These are phyloP conservation scores for Kluyveromyces starmeri DNA, from an alignment of 805 yeast genomes.

Conservation along the genomic window DNA sequence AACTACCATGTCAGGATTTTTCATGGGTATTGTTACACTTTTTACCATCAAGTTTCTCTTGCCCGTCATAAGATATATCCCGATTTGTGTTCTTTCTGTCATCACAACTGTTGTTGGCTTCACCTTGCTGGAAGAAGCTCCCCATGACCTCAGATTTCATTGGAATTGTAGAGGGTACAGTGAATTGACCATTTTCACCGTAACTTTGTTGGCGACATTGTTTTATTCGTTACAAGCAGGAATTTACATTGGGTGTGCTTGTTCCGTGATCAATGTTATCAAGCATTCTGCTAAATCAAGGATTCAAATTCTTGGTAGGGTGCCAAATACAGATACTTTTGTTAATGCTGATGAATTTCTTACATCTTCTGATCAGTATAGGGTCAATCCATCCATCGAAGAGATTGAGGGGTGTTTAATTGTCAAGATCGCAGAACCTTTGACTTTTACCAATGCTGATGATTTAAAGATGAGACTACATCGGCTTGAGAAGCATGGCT, in stretches of 20 bases:
- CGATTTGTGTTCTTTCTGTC: conserved; percentile 70
- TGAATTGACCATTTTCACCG: conserved; percentile 59
- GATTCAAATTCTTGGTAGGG: conserved; percentile 71
- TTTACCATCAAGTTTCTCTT: conserved; percentile 53
- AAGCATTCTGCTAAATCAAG: conserved; percentile 74
- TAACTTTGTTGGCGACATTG: conserved; percentile 57
- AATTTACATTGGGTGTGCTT: conserved; percentile 75
- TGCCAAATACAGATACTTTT: conserved; percentile 52
- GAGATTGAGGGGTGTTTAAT: conserved; percentile 64
- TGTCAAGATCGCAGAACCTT: conserved; percentile 78
- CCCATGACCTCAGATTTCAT: conserved; percentile 68
- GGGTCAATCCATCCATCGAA: conserved; percentile 25
- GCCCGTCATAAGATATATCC: conserved; percentile 60
- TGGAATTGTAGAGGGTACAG: conserved; percentile 63
- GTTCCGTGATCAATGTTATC: conserved; percentile 70
- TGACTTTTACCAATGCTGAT: conserved; percentile 78
- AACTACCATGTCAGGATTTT: conserved; percentile 74
- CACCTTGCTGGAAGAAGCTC: conserved; percentile 74
- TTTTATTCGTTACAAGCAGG: conserved; percentile 83
- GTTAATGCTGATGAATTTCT: conserved; percentile 62
- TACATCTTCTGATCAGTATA: conserved; percentile 4
- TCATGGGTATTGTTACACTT: conserved; percentile 71
- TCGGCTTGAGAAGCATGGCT: conserved; percentile 70
- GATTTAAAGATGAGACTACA: conserved; percentile 60
- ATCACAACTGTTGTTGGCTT: conserved; percentile 74